Percentiles rank a stretch among this genome's conserved stretches.
These are phyloP conservation scores for Penicillium sp. DNA, from an alignment of 2,329 filamentous ascomycete genomes.

Conservation along the genomic window DNA sequence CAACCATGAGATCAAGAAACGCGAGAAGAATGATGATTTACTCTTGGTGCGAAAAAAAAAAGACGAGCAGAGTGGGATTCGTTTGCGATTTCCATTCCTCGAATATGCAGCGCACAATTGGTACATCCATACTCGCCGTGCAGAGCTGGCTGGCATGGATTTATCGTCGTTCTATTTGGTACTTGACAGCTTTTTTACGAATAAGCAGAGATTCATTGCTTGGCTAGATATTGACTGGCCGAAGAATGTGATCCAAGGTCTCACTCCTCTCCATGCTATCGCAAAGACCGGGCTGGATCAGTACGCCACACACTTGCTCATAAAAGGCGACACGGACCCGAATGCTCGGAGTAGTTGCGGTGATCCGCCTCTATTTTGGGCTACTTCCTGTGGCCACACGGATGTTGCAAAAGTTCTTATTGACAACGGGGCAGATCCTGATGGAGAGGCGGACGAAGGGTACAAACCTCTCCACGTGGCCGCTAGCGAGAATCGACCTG, in stretches of 20 bases:
- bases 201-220: conserved; percentile 2
- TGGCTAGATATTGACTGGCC: conserved; percentile 13
- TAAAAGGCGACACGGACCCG: conserved; percentile 7
- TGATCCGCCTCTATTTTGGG: conserved; percentile 5
- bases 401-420: conserved; percentile 21
- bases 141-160: conserved; percentile 4
- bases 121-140: conserved; percentile 17
- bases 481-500: conserved; percentile 18
- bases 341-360: not conserved
- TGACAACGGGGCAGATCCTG: conserved; percentile 17
- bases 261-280: conserved; percentile 20
- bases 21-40: not conserved
- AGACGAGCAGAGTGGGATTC: not conserved
- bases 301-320: conserved; percentile 13
- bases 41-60: not conserved
- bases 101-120: conserved; percentile 23
- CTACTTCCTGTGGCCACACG: conserved; percentile 16
- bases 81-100: conserved; percentile 22
- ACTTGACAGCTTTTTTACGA: conserved; percentile 12
- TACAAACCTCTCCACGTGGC: conserved; percentile 27
- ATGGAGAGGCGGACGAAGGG: conserved; percentile 18
- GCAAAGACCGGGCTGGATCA: conserved; percentile 15
- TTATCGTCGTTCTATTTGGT: conserved; percentile 4
- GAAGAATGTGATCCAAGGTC: not conserved
- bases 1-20: not conserved